Conservation (phyloP, 192 early-diverging fungal species). For the Gonapodya sp. region DNA sequence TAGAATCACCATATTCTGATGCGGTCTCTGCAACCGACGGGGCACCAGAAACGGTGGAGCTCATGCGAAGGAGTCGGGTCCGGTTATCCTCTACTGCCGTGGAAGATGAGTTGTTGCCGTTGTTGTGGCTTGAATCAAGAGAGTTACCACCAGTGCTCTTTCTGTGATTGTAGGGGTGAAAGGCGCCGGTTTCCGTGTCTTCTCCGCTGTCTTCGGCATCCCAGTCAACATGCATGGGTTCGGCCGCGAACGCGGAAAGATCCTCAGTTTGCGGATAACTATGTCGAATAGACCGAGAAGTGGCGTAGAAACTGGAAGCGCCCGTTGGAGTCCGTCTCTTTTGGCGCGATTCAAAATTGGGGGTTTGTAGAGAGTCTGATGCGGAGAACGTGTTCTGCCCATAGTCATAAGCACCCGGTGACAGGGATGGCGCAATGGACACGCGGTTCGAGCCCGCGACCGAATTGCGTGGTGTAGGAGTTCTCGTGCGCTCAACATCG, state of each 20-base stretch:
- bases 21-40: background rate
- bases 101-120: background rate
- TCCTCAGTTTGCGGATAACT: background rate
- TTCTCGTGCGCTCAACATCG: background rate
- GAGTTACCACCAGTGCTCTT: background rate
- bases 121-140: background rate
- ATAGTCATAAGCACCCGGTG: no score
- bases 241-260: background rate
- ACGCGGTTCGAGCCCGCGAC: background rate
- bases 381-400: no score
- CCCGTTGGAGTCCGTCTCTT: background rate
- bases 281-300: background rate
- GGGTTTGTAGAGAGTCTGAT: background rate
- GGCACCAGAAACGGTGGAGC: background rate
- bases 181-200: background rate
- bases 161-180: background rate
- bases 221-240: background rate
- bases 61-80: background rate
- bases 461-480: background rate
- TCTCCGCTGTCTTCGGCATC: constrained; percentile 1
- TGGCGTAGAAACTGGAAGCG: background rate
- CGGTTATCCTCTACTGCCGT: background rate
- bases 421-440: background rate
- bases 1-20: background rate
- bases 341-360: background rate